Evolutionary conservation across 768 basidiomycete genomes (phyloP).

Genomic region (Omphalotus guepiniiformis): DNA sequence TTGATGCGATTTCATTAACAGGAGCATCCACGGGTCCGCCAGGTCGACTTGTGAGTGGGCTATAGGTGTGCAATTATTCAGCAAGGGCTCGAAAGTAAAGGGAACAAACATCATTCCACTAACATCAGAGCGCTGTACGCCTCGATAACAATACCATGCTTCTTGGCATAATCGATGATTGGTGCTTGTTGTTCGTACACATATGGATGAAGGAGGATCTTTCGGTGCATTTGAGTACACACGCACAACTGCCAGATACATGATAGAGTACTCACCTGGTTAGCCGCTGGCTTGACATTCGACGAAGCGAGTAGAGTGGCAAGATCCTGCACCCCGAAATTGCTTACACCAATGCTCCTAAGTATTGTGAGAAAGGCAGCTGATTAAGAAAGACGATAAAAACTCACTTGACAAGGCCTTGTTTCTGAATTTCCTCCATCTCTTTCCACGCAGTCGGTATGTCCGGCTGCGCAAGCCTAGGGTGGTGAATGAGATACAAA

Average conservation of each 20-base stretch:
- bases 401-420: conserved; percentile 54
- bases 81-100: neutral
- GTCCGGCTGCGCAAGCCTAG: conserved; percentile 49
- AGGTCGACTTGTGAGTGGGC: conserved; percentile 5
- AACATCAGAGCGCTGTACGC: conserved; percentile 68
- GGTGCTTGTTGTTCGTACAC: conserved; percentile 50
- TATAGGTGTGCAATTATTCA: neutral
- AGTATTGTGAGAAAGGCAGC: neutral
- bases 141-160: conserved; percentile 62
- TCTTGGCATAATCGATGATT: conserved; percentile 51
- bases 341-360: conserved; percentile 73
- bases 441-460: conserved; percentile 60
- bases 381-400: neutral
- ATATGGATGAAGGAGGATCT: conserved; percentile 74
- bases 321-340: conserved; percentile 56
- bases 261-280: conserved; percentile 46
- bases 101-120: too few species aligned
- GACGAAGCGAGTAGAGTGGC: conserved; percentile 51
- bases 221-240: neutral
- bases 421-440: conserved; percentile 53
- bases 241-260: neutral
- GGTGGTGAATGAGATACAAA: conserved; percentile 66
- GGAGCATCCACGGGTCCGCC: conserved; percentile 65
- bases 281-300: conserved; percentile 60
- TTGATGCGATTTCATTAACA: conserved; percentile 46